These are phyloP conservation scores for Gnetum montanum DNA, from an alignment of 75 land plant species.

Conservation along the genomic window DNA sequence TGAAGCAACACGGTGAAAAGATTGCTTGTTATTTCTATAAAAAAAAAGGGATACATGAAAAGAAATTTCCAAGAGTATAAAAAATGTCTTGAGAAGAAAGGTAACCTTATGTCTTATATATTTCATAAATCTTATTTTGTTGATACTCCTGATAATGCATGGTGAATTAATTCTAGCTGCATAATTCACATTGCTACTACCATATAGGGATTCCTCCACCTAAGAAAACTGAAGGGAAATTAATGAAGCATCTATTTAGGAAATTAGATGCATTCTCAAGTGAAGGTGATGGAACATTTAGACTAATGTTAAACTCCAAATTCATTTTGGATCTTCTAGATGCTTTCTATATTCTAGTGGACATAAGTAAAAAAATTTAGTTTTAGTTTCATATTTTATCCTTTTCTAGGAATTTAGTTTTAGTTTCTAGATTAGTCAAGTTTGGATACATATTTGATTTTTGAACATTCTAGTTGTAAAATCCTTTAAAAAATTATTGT, in stretches of 20 bases:
- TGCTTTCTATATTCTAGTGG: no score
- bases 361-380: no score
- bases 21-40: not conserved
- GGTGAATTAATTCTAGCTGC: slow-evolving; percentile 8
- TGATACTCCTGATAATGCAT: slow-evolving; percentile 5
- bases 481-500: not conserved
- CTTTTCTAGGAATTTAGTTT: slow-evolving; percentile 6
- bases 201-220: not conserved
- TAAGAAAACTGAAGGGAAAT: slow-evolving; percentile 4
- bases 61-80: slow-evolving; percentile 1
- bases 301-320: not conserved
- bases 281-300: slow-evolving; percentile 4
- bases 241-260: not conserved
- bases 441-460: slow-evolving; percentile 7
- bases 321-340: not conserved
- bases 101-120: slow-evolving; percentile 1
- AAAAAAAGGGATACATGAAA: slow-evolving; percentile 1
- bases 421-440: not conserved
- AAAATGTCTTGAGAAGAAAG: not conserved
- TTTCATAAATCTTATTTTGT: slow-evolving; percentile 8
- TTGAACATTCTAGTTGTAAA: not conserved
- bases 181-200: slow-evolving; percentile 4
- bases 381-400: slow-evolving; percentile 12
- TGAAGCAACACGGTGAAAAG: not conserved
- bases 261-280: slow-evolving; percentile 8